These are phyloP conservation scores for Exophiala viscosa DNA, from an alignment of 2,329 filamentous ascomycete species.

Conservation along the genomic window DNA sequence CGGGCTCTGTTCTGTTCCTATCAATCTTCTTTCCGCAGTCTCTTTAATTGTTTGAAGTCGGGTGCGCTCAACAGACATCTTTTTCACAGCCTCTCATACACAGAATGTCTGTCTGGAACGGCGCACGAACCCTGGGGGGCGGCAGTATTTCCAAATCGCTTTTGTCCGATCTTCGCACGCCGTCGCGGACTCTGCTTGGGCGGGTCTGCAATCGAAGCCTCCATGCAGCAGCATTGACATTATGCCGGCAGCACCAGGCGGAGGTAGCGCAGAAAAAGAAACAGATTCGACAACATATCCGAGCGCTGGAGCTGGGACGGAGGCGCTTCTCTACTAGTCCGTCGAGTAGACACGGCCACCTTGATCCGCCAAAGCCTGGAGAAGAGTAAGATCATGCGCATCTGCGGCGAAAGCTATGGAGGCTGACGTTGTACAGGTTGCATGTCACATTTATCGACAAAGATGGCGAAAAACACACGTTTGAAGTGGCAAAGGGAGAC, in stretches of 20 bases:
- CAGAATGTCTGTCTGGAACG: no score
- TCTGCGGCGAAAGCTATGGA: neutral
- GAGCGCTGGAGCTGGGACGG: slow-evolving; percentile 30
- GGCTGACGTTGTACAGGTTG: slow-evolving; percentile 52
- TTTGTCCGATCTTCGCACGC: no score
- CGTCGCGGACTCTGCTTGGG: no score
- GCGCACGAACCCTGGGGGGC: no score
- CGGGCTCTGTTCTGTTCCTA: no score
- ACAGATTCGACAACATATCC: slow-evolving; percentile 23
- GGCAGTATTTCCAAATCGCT: no score
- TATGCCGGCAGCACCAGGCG: slow-evolving; percentile 22
- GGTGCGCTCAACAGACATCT: no score
- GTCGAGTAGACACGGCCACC: slow-evolving; percentile 66
- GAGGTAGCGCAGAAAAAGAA: slow-evolving; percentile 21
- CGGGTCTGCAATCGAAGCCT: slow-evolving; percentile 7
- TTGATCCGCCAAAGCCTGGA: slow-evolving; percentile 78
- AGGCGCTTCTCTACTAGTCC: slow-evolving; percentile 65
- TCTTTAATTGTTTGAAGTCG: no score
- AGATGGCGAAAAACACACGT: slow-evolving; percentile 69
- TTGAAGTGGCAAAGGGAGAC: slow-evolving; percentile 79
- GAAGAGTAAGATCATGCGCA: slow-evolving; percentile 67
- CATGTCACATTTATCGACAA: slow-evolving; percentile 93
- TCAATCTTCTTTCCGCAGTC: no score
- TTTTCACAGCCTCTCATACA: no score
- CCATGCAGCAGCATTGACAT: slow-evolving; percentile 4